Conservation (phyloP, 179 eudicot species). For the Drosera spatulata region DNA sequence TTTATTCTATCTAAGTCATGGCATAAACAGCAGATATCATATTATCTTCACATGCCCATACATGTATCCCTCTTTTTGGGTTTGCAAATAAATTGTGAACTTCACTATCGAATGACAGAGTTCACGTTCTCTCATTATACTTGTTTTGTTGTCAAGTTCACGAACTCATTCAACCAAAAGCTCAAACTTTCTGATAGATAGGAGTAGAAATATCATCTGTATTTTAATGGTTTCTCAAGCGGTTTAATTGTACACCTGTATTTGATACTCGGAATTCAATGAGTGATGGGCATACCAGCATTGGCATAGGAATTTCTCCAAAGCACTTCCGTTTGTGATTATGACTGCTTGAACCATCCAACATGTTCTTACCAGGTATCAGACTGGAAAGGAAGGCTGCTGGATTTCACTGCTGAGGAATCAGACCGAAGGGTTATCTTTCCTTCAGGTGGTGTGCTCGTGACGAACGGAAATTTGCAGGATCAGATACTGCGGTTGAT, state of each 20-base stretch:
- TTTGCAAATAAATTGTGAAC: no score
- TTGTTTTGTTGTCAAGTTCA: no score
- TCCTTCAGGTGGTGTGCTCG: constrained; percentile 83
- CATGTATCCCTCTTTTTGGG: no score
- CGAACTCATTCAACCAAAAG: no score
- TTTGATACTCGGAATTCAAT: background rate
- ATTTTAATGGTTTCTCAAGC: no score
- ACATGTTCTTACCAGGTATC: constrained; percentile 42
- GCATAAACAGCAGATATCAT: background rate
- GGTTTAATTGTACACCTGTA: background rate
- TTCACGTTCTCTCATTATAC: no score
- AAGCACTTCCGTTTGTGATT: background rate
- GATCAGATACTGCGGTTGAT: constrained; percentile 44
- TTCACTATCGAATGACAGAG: no score
- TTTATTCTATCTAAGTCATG: background rate
- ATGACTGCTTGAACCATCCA: background rate
- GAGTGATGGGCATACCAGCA: no score
- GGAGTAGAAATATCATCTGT: no score
- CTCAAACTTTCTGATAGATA: no score
- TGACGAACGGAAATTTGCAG: constrained; percentile 54
- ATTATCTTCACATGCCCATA: no score
- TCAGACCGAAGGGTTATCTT: constrained; percentile 45
- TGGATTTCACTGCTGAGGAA: constrained; percentile 70
- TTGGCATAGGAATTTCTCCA: no score
- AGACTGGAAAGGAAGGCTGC: constrained; percentile 67